Conservation (phyloP, 1,284 basidiomycete genomes). For the Leccinum olivaceoglutinosum region DNA sequence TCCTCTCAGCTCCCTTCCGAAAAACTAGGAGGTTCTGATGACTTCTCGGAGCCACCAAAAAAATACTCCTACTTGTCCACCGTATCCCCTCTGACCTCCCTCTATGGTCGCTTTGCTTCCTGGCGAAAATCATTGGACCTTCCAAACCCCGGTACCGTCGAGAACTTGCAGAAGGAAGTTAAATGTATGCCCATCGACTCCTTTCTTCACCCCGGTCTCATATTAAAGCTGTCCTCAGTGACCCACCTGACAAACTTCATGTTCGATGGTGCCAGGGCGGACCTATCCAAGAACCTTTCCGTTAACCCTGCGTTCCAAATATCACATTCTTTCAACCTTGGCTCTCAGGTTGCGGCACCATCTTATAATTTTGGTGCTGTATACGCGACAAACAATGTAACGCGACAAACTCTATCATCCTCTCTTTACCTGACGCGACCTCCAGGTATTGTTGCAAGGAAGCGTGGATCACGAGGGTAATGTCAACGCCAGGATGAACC, state of each 20-base stretch:
- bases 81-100: conserved; percentile 55
- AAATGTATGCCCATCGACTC: conserved; percentile 53
- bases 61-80: conserved; percentile 28
- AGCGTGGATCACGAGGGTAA: conserved; percentile 91
- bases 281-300: conserved; percentile 89
- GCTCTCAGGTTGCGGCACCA: conserved; percentile 68
- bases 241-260: conserved; percentile 93
- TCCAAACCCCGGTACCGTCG: conserved; percentile 84
- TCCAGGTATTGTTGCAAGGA: conserved; percentile 87
- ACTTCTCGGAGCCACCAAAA: conserved; percentile 20
- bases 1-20: conserved; percentile 33
- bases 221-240: conserved; percentile 39
- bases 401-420: conserved; percentile 1
- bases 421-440: conserved; percentile 16
- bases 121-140: conserved; percentile 81
- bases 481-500: conserved; percentile 86
- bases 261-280: conserved; percentile 95
- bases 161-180: conserved; percentile 88
- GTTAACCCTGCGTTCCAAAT: conserved; percentile 96
- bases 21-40: conserved; percentile 29
- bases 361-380: conserved; percentile 95
- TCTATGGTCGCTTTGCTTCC: conserved; percentile 67
- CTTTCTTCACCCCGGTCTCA: conserved; percentile 11
- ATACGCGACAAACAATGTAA: conserved; percentile 79
- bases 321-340: conserved; percentile 91